These are phyloP conservation scores for Amaranthus palmeri DNA, from an alignment of 148 eudicot genomes.

Conservation along the genomic window DNA sequence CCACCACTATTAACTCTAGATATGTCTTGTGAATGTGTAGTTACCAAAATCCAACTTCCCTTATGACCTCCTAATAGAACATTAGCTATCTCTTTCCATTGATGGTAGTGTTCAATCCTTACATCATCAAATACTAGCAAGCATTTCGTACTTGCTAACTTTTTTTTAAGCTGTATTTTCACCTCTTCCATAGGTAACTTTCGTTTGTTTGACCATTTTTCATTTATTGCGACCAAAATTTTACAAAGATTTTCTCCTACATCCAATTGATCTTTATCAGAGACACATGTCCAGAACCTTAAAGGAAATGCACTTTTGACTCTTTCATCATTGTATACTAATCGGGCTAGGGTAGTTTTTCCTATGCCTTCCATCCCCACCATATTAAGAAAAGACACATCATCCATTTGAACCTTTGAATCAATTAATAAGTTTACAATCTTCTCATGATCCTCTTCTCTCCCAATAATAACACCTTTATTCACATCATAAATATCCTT, in stretches of 20 bases:
- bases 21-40: neutral
- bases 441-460: neutral
- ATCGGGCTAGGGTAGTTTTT: neutral
- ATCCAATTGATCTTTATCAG: neutral
- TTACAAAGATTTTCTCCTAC: neutral
- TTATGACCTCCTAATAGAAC: neutral
- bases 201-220: neutral
- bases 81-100: neutral
- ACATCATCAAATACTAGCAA: neutral
- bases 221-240: neutral
- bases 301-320: neutral
- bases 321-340: neutral
- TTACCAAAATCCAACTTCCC: neutral
- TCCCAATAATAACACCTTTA: neutral
- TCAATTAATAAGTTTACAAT: neutral
- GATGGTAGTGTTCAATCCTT: neutral
- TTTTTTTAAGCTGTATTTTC: neutral
- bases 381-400: neutral
- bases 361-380: slow-evolving; percentile 5
- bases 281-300: neutral
- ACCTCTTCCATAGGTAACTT: neutral
- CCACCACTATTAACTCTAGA: neutral
- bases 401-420: neutral
- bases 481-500: neutral
- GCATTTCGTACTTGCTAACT: neutral